Evolutionary conservation across 768 basidiomycete genomes (phyloP), one percentile per base, ranked within the genome.

Genomic region (Boletus huronensis): DNA sequence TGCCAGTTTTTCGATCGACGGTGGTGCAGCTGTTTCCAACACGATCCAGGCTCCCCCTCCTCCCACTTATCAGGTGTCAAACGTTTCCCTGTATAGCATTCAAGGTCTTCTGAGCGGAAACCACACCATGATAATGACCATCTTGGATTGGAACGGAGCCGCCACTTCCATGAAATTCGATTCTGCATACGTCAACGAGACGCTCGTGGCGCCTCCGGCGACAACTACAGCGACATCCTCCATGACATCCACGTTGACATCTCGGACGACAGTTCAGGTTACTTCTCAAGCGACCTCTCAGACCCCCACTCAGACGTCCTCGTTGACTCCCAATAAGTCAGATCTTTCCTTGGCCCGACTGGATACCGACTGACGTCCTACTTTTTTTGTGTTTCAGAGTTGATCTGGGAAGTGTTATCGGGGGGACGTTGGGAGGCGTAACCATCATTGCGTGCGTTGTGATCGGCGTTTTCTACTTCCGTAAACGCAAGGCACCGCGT

Each of bases 151-250:
- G 65, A 31, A 50, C 6, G 57, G 51, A 4, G 6, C 3, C 2
- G 11, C n/a, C 21, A 65, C 60, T 16, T 60, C 57, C 17, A 64
- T 67, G 66, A 61, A 66, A 28, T 69, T 68, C 14, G 65, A 67
- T 34, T 66, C 69, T 41, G 67, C 65, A 44, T 35, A 49, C 16
- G 29, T 67, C 23, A 67, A 67, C 14, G 61, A 67, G 50, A 52
- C 67, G 26, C 50, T 64, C 3, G 57, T 64, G 29, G 54, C 49
- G 29, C 6, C 45, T 17, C 48, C 54, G 5, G 8, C 25, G 9
- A 51, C 53, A 5, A 56, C 59, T 2, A 34, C 60, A 16, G 21
- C 48, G 2, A 25, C 46, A 17, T 21, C 62, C 1, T 25, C 26
- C 6, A 26, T n/a, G 42, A 32, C 45, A 2, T 43, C 55, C 14